Conservation (phyloP, 2,329 filamentous ascomycete genomes). For the Graphilbum sp. region DNA sequence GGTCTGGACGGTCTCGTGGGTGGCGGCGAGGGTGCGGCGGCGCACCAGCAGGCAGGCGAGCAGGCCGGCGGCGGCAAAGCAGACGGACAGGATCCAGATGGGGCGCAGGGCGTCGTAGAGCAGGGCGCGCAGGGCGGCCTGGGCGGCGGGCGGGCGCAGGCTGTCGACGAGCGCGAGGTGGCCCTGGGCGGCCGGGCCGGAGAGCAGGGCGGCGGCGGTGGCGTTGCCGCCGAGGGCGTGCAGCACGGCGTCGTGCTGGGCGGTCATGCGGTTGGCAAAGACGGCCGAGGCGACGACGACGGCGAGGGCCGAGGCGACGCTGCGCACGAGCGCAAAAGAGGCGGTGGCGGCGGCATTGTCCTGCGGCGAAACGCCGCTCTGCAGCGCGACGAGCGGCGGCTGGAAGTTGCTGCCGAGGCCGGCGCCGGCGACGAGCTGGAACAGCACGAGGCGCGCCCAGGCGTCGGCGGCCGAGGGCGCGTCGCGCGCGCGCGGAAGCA, state of each 20-base stretch:
- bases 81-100: conserved; percentile 42
- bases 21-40: conserved; percentile 31
- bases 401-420: conserved; percentile 45
- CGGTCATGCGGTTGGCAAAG: conserved; percentile 9
- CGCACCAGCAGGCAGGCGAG: conserved; percentile 29
- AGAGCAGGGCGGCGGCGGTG: conserved; percentile 1
- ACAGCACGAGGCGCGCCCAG: conserved; percentile 27
- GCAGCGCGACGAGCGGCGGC: conserved; percentile 42
- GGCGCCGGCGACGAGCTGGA: conserved; percentile 36
- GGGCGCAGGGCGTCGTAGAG: conserved; percentile 31
- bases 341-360: conserved; percentile 46
- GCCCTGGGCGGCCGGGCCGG: conserved; percentile 8
- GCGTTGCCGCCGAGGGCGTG: conserved; percentile 4
- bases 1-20: conserved; percentile 42
- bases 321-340: conserved; percentile 38
- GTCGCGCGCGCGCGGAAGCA: conserved; percentile 24
- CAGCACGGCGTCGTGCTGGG: conserved; percentile 3
- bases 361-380: conserved; percentile 35
- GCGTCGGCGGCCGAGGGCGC: conserved; percentile 17
- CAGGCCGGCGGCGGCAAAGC: conserved; percentile 29
- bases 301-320: conserved; percentile 17
- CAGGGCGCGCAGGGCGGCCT: conserved; percentile 27
- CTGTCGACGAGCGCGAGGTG: conserved; percentile 31
- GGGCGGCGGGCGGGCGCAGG: conserved; percentile 24
- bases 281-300: conserved; percentile 8